Conservation (phyloP, 441 rosid species). For the Pelargonium citronellum region DNA sequence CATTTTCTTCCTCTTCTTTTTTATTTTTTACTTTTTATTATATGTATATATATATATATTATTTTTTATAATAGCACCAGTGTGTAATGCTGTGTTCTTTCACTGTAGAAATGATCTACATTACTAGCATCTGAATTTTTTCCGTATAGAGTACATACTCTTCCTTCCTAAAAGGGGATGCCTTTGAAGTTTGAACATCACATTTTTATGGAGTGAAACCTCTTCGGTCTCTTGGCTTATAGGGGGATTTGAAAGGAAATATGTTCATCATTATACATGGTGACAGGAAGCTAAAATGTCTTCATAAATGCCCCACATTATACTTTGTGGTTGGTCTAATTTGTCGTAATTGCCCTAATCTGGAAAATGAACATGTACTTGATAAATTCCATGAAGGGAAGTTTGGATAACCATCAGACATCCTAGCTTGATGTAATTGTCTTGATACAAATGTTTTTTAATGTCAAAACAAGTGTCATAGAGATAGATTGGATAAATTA, state of each 20-base stretch:
- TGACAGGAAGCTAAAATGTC: neutral
- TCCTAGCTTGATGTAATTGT: slow-evolving; percentile 4
- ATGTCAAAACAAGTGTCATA: slow-evolving; percentile 13
- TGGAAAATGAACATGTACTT: neutral
- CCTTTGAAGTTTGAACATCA: neutral
- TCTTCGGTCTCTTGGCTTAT: neutral
- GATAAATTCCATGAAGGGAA: neutral
- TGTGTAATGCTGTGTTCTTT: neutral
- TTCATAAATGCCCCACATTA: neutral
- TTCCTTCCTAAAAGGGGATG: neutral
- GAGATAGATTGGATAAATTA: neutral
- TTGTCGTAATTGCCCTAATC: neutral
- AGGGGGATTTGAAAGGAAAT: neutral
- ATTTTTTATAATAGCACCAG: neutral
- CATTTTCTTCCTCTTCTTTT: neutral
- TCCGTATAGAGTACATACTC: neutral
- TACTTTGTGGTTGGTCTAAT: neutral
- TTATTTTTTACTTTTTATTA: neutral
- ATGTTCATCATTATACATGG: neutral
- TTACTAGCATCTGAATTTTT: neutral
- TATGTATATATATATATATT: too few relatives aligned
- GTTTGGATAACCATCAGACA: neutral
- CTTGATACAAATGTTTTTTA: neutral
- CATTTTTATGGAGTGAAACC: neutral
- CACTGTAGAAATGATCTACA: neutral